phyloP scores from a whole-genome alignment of 1,139 yeast species.

The Candida smagusa region DNA sequence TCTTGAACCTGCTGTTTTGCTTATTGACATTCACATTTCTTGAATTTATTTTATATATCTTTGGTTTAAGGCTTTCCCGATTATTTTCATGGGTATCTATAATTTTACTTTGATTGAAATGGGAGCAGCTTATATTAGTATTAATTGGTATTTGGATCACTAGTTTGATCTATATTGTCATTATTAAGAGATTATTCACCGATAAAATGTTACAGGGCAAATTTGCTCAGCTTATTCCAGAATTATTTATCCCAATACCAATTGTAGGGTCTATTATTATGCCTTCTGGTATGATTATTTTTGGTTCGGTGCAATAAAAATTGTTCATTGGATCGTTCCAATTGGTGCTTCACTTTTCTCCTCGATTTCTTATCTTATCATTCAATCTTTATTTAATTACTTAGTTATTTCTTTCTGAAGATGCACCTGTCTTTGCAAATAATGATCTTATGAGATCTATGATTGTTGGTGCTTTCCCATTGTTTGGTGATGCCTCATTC shows the following conservation, averaged over 20 bases:
- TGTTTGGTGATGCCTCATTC: conserved; percentile 53
- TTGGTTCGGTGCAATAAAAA: conserved; percentile 48
- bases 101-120: conserved; percentile 45
- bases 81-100: conserved; percentile 43
- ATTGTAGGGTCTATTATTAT: conserved; percentile 39
- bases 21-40: conserved; percentile 48
- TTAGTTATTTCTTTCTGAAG: conserved; percentile 32
- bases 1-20: conserved; percentile 43
- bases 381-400: conserved; percentile 37
- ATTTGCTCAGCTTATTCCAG: conserved; percentile 28
- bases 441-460: conserved; percentile 51
- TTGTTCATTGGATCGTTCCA: conserved; percentile 42
- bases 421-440: conserved; percentile 59
- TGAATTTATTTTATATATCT: conserved; percentile 54
- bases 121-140: conserved; percentile 45
- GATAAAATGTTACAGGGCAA: conserved; percentile 19
- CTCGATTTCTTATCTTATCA: conserved; percentile 34
- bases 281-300: conserved; percentile 45
- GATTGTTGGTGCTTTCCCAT: conserved; percentile 60
- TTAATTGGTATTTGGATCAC: conserved; percentile 42
- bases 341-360: conserved; percentile 40
- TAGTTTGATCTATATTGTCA: conserved; percentile 21
- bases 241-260: conserved; percentile 40
- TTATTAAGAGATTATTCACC: conserved; percentile 22
- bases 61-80: conserved; percentile 62